These are phyloP conservation scores for Wickerhamomyces bovis DNA, from an alignment of 805 yeast species.

Conservation along the genomic window DNA sequence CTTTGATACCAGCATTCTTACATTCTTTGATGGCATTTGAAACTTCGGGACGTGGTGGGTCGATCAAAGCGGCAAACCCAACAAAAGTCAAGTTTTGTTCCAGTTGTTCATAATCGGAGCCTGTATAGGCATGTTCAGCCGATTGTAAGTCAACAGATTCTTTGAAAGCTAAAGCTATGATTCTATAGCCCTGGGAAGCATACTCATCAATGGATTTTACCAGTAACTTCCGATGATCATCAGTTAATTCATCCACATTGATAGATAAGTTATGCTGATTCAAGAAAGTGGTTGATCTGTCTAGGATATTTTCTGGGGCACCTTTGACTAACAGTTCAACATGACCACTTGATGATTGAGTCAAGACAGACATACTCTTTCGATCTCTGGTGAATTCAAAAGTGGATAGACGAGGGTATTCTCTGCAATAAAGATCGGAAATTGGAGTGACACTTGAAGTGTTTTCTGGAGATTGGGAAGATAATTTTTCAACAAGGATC, in stretches of 20 bases:
- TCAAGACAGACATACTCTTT: conserved; percentile 49
- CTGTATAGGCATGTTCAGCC: conserved; percentile 20
- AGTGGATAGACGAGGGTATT: conserved; percentile 29
- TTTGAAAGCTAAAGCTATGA: conserved; percentile 31
- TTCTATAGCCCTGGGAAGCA: conserved; percentile 28
- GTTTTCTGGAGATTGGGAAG: conserved; percentile 24
- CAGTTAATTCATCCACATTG: conserved; percentile 24
- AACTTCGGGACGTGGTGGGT: conserved; percentile 39
- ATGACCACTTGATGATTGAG: conserved; percentile 21
- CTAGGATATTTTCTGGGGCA: conserved; percentile 46
- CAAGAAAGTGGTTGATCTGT: conserved; percentile 34
- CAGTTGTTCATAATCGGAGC: conserved; percentile 34
- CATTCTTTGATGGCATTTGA: conserved; percentile 29
- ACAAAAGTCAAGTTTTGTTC: conserved; percentile 26
- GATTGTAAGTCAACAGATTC: conserved; percentile 28
- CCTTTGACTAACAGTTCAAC: conserved; percentile 41
- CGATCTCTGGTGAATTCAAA: conserved; percentile 44
- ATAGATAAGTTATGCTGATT: conserved; percentile 23
- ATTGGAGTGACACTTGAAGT: conserved; percentile 28
- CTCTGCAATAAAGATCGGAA: conserved; percentile 18
- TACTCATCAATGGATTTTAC: conserved; percentile 32
- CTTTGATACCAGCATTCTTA: conserved; percentile 36
- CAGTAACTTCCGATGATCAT: conserved; percentile 27
- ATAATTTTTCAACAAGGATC: conserved; percentile 31
- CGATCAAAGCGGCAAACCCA: conserved; percentile 38